Evolutionary conservation across 768 basidiomycete genomes (phyloP).

Genomic region (Leccinum boreale): DNA sequence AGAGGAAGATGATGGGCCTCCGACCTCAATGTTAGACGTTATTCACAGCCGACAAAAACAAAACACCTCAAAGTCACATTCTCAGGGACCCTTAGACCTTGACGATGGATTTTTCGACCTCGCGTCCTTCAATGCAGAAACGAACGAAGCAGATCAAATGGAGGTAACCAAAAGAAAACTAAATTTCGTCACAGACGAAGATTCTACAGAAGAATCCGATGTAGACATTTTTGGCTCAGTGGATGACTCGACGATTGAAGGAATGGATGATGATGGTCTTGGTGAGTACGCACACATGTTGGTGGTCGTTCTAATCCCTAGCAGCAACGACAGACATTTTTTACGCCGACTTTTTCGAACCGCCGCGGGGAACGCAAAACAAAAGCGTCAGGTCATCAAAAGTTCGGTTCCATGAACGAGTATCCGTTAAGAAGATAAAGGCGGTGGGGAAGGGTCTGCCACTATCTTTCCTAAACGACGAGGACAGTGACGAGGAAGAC

Average conservation of each 20-base stretch:
- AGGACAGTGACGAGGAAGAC: conserved; percentile 37
- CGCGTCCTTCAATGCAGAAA: conserved; percentile 81
- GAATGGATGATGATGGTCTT: conserved; percentile 37
- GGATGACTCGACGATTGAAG: conserved; percentile 41
- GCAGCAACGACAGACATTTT: conserved; percentile 45
- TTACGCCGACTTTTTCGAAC: conserved; percentile 82
- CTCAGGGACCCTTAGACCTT: conserved; percentile 45
- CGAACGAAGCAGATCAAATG: conserved; percentile 71
- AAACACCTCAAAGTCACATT: conserved; percentile 14
- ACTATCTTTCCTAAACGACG: conserved; percentile 38
- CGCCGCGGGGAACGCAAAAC: conserved; percentile 37
- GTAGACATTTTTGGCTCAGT: conserved; percentile 70
- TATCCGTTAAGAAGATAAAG: conserved; percentile 78
- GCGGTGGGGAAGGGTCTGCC: conserved; percentile 65
- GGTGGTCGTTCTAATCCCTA: not conserved
- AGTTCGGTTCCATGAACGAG: conserved; percentile 80
- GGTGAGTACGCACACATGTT: conserved; percentile 33
- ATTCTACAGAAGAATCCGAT: conserved; percentile 48
- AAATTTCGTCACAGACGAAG: conserved; percentile 48
- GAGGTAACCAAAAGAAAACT: conserved; percentile 59
- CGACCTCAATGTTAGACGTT: conserved; percentile 27
- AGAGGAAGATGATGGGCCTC: conserved; percentile 29
- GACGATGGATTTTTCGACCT: conserved; percentile 93
- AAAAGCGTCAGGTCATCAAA: conserved; percentile 30
- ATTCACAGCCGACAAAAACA: conserved; percentile 26